Evolutionary conservation across 805 yeast genomes (phyloP).

Genomic region (Monosporozyma aerobia): DNA sequence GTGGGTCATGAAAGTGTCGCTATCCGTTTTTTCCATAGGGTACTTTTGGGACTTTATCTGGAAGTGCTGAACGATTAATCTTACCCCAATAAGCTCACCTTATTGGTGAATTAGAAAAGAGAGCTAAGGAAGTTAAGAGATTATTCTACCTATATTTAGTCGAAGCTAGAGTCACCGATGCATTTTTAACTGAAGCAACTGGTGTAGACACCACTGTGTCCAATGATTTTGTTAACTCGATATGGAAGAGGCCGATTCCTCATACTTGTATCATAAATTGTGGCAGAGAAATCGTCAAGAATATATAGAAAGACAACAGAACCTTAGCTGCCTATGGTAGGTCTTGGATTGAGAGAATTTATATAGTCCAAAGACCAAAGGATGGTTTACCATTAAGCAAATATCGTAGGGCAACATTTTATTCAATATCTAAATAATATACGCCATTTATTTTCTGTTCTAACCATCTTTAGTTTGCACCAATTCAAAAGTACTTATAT

Average conservation of each 20-base stretch:
- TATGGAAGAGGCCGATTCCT: conserved; percentile 39
- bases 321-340: conserved; percentile 42
- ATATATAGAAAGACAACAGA: conserved; percentile 31
- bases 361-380: conserved; percentile 38
- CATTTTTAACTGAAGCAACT: conserved; percentile 19
- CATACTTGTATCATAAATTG: conserved; percentile 33
- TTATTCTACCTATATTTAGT: conserved; percentile 37
- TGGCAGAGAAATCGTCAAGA: conserved; percentile 20
- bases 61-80: conserved; percentile 29
- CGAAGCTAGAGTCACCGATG: conserved; percentile 36
- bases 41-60: conserved; percentile 33
- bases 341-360: conserved; percentile 47
- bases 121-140: conserved; percentile 30
- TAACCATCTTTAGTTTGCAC: neutral
- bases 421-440: conserved; percentile 15
- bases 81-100: conserved; percentile 36
- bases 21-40: conserved; percentile 44
- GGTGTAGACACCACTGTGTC: conserved; percentile 25
- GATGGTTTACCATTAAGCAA: conserved; percentile 33
- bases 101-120: conserved; percentile 33
- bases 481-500: neutral
- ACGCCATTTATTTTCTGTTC: no score
- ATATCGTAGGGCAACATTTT: conserved; percentile 44
- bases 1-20: conserved; percentile 44
- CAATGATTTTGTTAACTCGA: conserved; percentile 32